phyloP scores from a whole-genome alignment of 176 grass and related monocot species.

The Pontederia paniculata region DNA sequence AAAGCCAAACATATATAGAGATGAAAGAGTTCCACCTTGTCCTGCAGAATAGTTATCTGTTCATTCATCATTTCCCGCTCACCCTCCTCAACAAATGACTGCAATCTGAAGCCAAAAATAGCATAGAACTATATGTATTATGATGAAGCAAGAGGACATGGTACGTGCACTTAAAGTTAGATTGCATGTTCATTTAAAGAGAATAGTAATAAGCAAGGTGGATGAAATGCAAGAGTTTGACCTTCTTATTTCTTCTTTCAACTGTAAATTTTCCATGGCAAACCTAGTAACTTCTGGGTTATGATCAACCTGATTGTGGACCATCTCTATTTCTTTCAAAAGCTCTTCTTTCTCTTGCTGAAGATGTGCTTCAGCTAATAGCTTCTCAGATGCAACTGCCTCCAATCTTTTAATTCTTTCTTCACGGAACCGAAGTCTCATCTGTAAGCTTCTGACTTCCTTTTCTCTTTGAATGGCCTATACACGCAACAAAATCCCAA shows the following conservation, averaged over 20 bases:
- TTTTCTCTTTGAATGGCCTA: constrained; percentile 70
- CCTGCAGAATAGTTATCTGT: constrained; percentile 68
- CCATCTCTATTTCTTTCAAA: constrained; percentile 52
- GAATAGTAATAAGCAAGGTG: neutral
- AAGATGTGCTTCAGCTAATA: constrained; percentile 77
- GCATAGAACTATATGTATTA: constrained; percentile 1
- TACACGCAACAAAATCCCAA: constrained; percentile 21
- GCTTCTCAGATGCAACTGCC: constrained; percentile 51
- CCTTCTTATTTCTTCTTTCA: constrained; percentile 94
- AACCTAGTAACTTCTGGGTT: constrained; percentile 95
- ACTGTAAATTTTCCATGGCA: constrained; percentile 91
- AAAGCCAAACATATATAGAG: neutral
- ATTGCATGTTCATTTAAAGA: neutral
- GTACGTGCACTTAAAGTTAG: neutral
- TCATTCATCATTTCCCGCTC: constrained; percentile 84
- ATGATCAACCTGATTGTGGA: constrained; percentile 53
- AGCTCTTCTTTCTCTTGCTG: constrained; percentile 63
- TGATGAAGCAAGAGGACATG: neutral
- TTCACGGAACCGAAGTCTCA: constrained; percentile 95
- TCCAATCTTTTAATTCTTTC: constrained; percentile 72
- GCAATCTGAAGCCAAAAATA: constrained; percentile 41
- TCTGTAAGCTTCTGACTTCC: constrained; percentile 83
- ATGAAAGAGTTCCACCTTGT: constrained; percentile 44
- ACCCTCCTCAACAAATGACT: constrained; percentile 78
- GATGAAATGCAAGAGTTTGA: neutral